Conservation (phyloP, 371 early-diverging fungal species). For the Apophysomyces sp. region DNA sequence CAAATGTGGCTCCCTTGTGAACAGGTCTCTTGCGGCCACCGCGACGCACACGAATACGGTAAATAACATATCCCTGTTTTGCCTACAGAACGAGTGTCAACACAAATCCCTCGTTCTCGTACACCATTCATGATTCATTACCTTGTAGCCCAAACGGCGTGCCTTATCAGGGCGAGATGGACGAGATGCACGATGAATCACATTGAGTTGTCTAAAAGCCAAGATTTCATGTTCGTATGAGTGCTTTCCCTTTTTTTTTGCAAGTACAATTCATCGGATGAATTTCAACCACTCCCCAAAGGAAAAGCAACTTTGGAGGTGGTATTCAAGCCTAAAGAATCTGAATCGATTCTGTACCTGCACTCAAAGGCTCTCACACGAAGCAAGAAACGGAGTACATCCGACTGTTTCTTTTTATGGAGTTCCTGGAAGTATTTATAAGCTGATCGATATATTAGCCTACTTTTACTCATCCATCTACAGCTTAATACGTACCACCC, state of each 20-base stretch:
- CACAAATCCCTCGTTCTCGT: not conserved
- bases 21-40: constrained; percentile 97
- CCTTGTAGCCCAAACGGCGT: constrained; percentile 98
- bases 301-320: constrained; percentile 4
- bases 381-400: constrained; percentile 97
- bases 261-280: constrained; percentile 15
- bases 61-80: constrained; percentile 98
- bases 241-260: not conserved
- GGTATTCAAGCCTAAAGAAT: constrained; percentile 16
- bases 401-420: constrained; percentile 98
- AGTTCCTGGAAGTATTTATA: constrained; percentile 98
- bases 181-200: constrained; percentile 96
- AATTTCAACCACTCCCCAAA: constrained; percentile 11
- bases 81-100: constrained; percentile 52
- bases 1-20: constrained; percentile 97
- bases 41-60: constrained; percentile 98
- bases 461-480: not conserved
- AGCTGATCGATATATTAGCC: constrained; percentile 33
- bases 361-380: constrained; percentile 99
- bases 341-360: constrained; percentile 42
- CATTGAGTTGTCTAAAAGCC: constrained; percentile 84
- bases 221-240: not conserved
- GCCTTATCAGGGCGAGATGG: constrained; percentile 99
- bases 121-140: not conserved
- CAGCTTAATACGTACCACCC: not conserved